Evolutionary conservation across 2,329 filamentous ascomycete genomes (phyloP).

Genomic region (Hymenoscyphus fructigenus): DNA sequence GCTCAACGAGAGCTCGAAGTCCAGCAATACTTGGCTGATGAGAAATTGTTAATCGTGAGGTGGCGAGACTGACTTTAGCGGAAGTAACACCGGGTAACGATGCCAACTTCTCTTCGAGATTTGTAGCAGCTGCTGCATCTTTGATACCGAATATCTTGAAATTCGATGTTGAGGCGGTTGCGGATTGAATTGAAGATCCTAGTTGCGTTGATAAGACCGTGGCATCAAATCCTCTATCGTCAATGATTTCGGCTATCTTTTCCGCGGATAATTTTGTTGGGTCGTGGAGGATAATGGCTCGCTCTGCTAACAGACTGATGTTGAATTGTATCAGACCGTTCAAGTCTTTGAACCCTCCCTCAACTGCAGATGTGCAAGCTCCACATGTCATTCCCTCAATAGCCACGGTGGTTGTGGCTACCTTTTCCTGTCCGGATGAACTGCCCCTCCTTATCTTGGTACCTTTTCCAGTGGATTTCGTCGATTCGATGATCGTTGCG

Average conservation of each 20-base stretch:
- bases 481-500: conserved; percentile 73
- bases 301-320: conserved; percentile 89
- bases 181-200: conserved; percentile 54
- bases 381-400: conserved; percentile 98
- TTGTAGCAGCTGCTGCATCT: conserved; percentile 68
- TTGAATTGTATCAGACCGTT: conserved; percentile 86
- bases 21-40: conserved; percentile 73
- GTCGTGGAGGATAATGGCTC: conserved; percentile 85
- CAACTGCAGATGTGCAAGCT: conserved; percentile 89
- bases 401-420: conserved; percentile 76
- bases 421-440: conserved; percentile 34
- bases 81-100: conserved; percentile 69
- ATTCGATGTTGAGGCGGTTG: conserved; percentile 62
- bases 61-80: conserved; percentile 72
- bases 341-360: conserved; percentile 74
- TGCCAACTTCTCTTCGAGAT: conserved; percentile 67
- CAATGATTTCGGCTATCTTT: conserved; percentile 78
- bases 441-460: conserved; percentile 35
- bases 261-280: conserved; percentile 66
- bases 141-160: conserved; percentile 82
- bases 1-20: conserved; percentile 77
- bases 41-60: conserved; percentile 69
- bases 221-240: conserved; percentile 87
- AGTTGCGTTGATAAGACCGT: conserved; percentile 74
- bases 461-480: conserved; percentile 43